Evolutionary conservation across 225 moss, liverwort and hornwort species (phyloP), one percentile per base, ranked within the genome.

Genomic region (Sphagnum tenellum): DNA sequence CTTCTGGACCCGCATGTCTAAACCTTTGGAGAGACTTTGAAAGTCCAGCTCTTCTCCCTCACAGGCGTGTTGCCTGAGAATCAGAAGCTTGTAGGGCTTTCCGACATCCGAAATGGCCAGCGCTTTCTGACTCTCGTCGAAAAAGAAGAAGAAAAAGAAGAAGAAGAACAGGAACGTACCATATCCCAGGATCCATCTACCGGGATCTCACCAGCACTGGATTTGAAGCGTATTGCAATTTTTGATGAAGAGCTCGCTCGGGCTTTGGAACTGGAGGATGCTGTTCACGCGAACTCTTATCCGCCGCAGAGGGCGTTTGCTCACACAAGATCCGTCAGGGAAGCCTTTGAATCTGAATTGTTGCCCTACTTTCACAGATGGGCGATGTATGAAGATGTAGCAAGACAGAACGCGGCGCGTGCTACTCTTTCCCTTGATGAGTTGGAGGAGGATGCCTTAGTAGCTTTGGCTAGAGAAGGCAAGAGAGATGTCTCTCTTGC

Each of bases 401-500:
- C 65, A 44, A 69, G 74, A 53, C 87, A 92, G 56, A 78, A 72
- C 60, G 92, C 73, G 65, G 92, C 89, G 48, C 82, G 79, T 58
- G 65, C 53, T 62, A 82, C 83, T 61, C 69, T 86, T 7, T 65
- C 81, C 59, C 57, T 79, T 9, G 83, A 72, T 9, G 79, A 81
- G 7, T 79, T 92, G 44, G 87, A 89, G 70, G 89, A 92, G 70
- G 83, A 73, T 65, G 76, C 89, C 61, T 7, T 85, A 45, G 56
- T 83, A 61, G 66, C 69, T 4, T 66, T 88, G 48, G 87, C 83
- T 56, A 81, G 60, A 78, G 80, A 83, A 67, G 89, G 89, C 10
- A 86, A 83, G 58, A 48, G 48, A 45, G 66, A 8, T 48, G 71
- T 72, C 46, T 69, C 72, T 8, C 67, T 77, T 48, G 72, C 76